A percentile compares a stretch with the other conserved stretches of the same genome.
Evolutionary conservation across 768 basidiomycete genomes (phyloP).

Genomic region (Tremella mesenterica): DNA sequence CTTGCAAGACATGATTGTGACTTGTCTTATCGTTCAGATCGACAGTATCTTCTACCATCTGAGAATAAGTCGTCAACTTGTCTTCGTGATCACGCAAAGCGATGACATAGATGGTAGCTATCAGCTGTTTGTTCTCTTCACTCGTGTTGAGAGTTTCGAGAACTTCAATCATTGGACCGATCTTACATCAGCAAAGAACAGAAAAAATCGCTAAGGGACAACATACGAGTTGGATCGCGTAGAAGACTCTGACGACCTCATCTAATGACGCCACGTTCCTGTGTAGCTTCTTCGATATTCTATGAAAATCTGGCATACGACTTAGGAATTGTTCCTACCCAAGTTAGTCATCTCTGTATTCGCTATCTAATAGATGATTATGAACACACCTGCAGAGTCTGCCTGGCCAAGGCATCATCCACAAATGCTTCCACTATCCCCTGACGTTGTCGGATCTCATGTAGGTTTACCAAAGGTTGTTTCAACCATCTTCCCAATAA

Average conservation of each 20-base stretch:
- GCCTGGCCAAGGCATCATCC: slow-evolving; percentile 59
- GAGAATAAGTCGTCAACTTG: slow-evolving; percentile 56
- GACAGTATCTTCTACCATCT: slow-evolving; percentile 94
- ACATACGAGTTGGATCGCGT: slow-evolving; percentile 71
- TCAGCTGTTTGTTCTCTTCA: slow-evolving; percentile 43
- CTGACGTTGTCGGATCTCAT: slow-evolving; percentile 82
- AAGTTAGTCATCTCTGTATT: not conserved
- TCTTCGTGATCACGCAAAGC: slow-evolving; percentile 52
- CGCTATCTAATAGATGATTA: not conserved
- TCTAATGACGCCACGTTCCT: slow-evolving; percentile 74
- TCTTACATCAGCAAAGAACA: slow-evolving; percentile 3
- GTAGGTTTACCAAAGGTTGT: slow-evolving; percentile 86
- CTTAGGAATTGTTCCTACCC: slow-evolving; percentile 84
- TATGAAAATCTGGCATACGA: slow-evolving; percentile 84
- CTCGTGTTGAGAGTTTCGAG: slow-evolving; percentile 4
- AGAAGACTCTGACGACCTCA: slow-evolving; percentile 91
- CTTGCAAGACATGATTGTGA: slow-evolving; percentile 84
- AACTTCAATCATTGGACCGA: slow-evolving; percentile 3
- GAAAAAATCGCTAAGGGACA: not conserved
- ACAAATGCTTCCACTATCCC: slow-evolving; percentile 78
- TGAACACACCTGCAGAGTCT: slow-evolving; percentile 59
- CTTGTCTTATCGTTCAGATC: slow-evolving; percentile 67
- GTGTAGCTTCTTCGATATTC: slow-evolving; percentile 85
- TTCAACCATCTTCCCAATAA: slow-evolving; percentile 86
- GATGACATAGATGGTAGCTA: slow-evolving; percentile 61